Evolutionary conservation across 1,284 basidiomycete species (phyloP), one percentile per base, ranked within the genome.

Genomic region (Microstroma glucosiphilum): DNA sequence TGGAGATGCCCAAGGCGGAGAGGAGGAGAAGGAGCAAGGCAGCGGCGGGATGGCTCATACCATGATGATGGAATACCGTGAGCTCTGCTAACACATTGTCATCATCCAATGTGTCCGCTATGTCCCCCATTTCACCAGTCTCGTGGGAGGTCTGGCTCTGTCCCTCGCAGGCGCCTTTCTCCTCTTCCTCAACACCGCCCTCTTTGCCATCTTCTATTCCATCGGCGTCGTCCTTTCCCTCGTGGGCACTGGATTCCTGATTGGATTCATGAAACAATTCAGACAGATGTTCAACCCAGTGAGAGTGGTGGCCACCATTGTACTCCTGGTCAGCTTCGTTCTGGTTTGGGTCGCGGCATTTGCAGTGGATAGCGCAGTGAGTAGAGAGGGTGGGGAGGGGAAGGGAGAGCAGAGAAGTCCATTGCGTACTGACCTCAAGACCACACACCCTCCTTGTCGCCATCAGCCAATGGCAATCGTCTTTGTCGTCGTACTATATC

Each of bases 271-370:
- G 21, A 68, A 67, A 64, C 68, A 68, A 63, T 66, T 70, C 59
- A 56, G 66, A 26, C 69, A 91, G 89, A 93, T 93, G 91, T 94
- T 94, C 84, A 91, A 92, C 80, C 88, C 90, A 57, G 86, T 93
- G 23, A 88, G 92, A 60, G 81, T 94, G n/a, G 81, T 89, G 12
- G 92, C 92, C 0, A 87, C 90, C 0, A 79, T 92, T 61, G 76
- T 93, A 41, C 87, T 96, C 80, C 77, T 96, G 2, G 87, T 80
- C 23, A 65, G 66, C 1, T 73, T 75, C 37, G 58, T 67, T 51
- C 66, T 74, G 67, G 72, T 76, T n/a, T 76, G 73, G 72, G 65
- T 75, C 3, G 66, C 68, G 21, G 73, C 72, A 19, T 75, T 73
- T 67, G 73, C 69, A 9, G 64, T 75, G 21, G 61, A 49, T 4